Evolutionary conservation across 2,329 filamentous ascomycete genomes (phyloP).

Genomic region (Zasmidium angulare): DNA sequence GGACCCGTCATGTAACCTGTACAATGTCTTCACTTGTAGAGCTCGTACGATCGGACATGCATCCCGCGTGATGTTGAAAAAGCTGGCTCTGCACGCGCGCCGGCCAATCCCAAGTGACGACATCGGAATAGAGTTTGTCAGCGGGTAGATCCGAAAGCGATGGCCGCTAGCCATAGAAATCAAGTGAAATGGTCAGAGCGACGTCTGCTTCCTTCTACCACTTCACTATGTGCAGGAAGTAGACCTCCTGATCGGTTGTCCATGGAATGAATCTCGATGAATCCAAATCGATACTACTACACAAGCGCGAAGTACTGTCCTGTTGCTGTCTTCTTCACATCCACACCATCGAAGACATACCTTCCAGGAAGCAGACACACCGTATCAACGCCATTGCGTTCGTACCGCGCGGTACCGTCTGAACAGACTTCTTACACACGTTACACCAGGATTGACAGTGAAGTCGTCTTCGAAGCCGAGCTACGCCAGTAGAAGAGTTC

Average conservation of each 20-base stretch:
- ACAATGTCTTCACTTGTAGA: not conserved
- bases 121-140: not conserved
- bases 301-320: conserved; percentile 57
- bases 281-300: conserved; percentile 61
- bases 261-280: no score
- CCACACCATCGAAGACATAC: conserved; percentile 60
- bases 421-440: no score
- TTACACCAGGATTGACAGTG: no score
- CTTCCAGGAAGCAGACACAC: conserved; percentile 22
- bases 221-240: no score
- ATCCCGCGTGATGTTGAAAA: not conserved
- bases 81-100: not conserved
- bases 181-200: not conserved
- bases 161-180: not conserved
- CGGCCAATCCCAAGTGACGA: not conserved
- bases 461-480: no score
- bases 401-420: no score
- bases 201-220: not conserved
- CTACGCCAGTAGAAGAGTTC: no score
- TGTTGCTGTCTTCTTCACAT: conserved; percentile 59
- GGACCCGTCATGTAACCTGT: not conserved
- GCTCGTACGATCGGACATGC: not conserved
- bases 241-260: no score
- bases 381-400: no score
- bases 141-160: not conserved